Conservation (phyloP, 2,329 filamentous ascomycete species). For the Lasiodiplodia theobromae region DNA sequence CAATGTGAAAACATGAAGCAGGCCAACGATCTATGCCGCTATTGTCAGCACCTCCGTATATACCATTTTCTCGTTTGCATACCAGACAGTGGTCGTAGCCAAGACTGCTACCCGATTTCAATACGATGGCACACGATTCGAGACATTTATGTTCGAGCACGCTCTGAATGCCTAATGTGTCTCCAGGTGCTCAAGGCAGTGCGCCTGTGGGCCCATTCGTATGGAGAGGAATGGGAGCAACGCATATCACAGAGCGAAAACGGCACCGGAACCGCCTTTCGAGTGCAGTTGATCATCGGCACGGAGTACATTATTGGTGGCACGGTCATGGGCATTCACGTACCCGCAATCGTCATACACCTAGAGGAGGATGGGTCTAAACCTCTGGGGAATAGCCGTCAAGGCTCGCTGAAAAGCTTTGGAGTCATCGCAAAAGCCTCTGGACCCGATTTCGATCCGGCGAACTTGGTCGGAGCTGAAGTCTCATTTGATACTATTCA, state of each 20-base stretch:
- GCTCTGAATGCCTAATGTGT: background rate
- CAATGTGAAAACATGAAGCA: background rate
- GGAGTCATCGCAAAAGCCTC: background rate
- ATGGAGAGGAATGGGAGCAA: background rate
- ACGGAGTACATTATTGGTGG: background rate
- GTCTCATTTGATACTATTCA: background rate
- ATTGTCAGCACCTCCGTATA: background rate
- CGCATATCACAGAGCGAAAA: background rate
- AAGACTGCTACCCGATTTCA: background rate
- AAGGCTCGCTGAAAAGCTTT: background rate
- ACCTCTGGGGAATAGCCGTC: too few species aligned
- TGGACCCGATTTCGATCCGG: background rate
- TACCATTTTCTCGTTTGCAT: background rate
- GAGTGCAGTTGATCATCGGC: background rate
- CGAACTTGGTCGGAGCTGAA: background rate
- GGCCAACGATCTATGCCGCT: background rate
- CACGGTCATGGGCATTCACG: background rate
- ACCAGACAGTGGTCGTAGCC: too few species aligned
- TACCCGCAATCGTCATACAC: background rate
- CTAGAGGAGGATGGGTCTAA: too few species aligned
- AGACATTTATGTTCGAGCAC: background rate
- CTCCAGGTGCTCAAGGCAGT: background rate
- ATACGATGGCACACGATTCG: background rate
- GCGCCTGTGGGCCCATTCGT: background rate
- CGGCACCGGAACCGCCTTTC: background rate